Percentiles rank a stretch among this genome's conserved stretches.
Conservation (phyloP, 1,284 basidiomycete genomes). For the Flammula alnicola region DNA sequence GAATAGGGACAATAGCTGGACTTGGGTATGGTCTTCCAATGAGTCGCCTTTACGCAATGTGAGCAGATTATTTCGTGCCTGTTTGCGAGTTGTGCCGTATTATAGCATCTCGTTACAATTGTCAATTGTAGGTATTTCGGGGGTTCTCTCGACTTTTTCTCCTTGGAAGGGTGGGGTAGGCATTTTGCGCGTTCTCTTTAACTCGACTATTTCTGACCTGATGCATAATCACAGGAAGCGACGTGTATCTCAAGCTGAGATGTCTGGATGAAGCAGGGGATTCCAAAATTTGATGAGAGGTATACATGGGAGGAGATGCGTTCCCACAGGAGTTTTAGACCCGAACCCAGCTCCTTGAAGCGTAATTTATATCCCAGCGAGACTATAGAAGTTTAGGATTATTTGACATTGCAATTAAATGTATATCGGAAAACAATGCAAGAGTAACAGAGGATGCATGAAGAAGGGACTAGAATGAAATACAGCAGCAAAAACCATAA, state of each 20-base stretch:
- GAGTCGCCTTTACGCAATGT: conserved; percentile 81
- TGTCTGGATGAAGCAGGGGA: conserved; percentile 73
- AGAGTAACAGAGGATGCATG: conserved; percentile 31
- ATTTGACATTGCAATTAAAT: conserved; percentile 36
- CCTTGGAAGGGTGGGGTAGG: conserved; percentile 82
- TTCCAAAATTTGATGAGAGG: conserved; percentile 41
- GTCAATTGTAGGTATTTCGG: conserved; percentile 78
- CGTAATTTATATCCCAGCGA: conserved; percentile 9
- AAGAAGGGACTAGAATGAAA: conserved; percentile 39
- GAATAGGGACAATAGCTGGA: conserved; percentile 77
- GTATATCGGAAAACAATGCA: conserved; percentile 48
- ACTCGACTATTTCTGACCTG: conserved; percentile 1
- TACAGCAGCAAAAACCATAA: conserved; percentile 45
- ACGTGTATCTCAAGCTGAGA: conserved; percentile 76
- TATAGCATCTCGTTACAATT: background rate
- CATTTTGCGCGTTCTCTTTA: background rate
- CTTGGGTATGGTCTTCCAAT: conserved; percentile 87
- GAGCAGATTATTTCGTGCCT: conserved; percentile 22
- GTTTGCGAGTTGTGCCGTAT: background rate
- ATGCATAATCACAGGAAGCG: conserved; percentile 54
- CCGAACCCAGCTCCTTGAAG: too few species aligned
- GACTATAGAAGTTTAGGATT: conserved; percentile 9
- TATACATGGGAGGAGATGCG: conserved; percentile 6
- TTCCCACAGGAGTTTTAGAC: too few species aligned
- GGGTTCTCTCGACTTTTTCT: conserved; percentile 76